These are phyloP conservation scores for Drechslerella dactyloides DNA, from an alignment of 2,329 filamentous ascomycete species.

Conservation along the genomic window DNA sequence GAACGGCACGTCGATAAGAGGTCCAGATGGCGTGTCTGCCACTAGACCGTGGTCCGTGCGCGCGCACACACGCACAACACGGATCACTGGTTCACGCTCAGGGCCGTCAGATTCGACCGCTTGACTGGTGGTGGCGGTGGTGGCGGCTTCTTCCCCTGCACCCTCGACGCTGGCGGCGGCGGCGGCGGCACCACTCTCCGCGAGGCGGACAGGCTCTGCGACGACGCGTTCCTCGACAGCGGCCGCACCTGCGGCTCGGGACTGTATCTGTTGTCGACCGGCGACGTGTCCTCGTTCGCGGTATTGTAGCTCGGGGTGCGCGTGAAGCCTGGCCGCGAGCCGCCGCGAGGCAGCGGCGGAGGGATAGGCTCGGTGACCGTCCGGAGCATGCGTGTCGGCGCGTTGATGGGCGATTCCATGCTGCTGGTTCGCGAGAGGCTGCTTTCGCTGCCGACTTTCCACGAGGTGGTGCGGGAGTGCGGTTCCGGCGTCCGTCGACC, in stretches of 20 bases:
- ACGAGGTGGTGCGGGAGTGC: slow-evolving; percentile 30
- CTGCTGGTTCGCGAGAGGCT: slow-evolving; percentile 44
- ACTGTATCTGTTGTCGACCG: slow-evolving; percentile 41
- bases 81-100: slow-evolving; percentile 35
- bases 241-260: slow-evolving; percentile 43
- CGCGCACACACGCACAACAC: not conserved
- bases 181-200: slow-evolving; percentile 52
- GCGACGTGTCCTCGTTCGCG: slow-evolving; percentile 48
- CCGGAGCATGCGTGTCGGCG: slow-evolving; percentile 35
- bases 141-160: slow-evolving; percentile 53
- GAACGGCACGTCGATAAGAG: too few relatives aligned
- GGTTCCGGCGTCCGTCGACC: slow-evolving; percentile 43
- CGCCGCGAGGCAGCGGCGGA: slow-evolving; percentile 37
- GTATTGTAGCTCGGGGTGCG: slow-evolving; percentile 41
- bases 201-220: slow-evolving; percentile 25
- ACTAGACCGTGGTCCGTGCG: too few relatives aligned
- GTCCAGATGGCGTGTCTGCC: too few relatives aligned
- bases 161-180: slow-evolving; percentile 50
- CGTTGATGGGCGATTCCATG: slow-evolving; percentile 10
- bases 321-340: slow-evolving; percentile 32
- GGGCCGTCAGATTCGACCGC: slow-evolving; percentile 35
- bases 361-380: slow-evolving; percentile 44
- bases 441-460: slow-evolving; percentile 39
- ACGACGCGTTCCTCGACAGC: slow-evolving; percentile 41
- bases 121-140: slow-evolving; percentile 54